Evolutionary conservation across 129 eudicot species (phyloP), one percentile per base, ranked within the genome.

Genomic region (Silybum marianum): DNA sequence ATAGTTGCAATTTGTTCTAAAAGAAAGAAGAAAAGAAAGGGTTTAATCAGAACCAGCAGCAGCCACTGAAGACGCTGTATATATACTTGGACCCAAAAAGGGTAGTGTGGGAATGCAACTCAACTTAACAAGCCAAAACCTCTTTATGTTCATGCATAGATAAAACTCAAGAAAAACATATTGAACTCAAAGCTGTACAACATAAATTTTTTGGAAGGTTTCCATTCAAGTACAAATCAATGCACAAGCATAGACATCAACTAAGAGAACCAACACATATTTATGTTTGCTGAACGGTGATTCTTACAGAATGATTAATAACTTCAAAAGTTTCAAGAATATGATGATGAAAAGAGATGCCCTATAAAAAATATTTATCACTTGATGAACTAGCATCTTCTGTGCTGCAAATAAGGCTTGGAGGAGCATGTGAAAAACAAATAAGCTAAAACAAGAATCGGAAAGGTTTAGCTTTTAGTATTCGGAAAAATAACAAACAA

Each of bases 1-100:
- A 68, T 85, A 22, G 62, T 73, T 18, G 72, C 78, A 60, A 83
- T 90, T 77, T 85, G 86, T 44, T 88, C 95, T 90, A 88, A 23
- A 14, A 36, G 28, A 54, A 51, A 6, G 46, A 32, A 70, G 23
- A 72, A 72, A 38, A 23, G 25, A 62, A 44, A 62, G n/a, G 26
- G 6, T 24, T 32, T 21, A 48, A 51, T 44, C 66, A 74, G 9
- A 74, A 80, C 19, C 68, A 75, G 40, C 65, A 78, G 76, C 18
- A 32, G n/a, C 18, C 36, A 73, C 63, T 39, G 19, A 73, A 74
- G 34, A 19, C 75, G 9, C 48, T 14, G 23, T 32, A 72, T 44
- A 60, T 23, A 38, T 40, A 40, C 34, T 42, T 39, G 11, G 63
- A 51, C 22, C 63, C 22, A 6, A 18, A 40, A 73, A 51, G 23